Conservation (phyloP, 2,329 filamentous ascomycete species). For the Proliferodiscus dingleyae region DNA sequence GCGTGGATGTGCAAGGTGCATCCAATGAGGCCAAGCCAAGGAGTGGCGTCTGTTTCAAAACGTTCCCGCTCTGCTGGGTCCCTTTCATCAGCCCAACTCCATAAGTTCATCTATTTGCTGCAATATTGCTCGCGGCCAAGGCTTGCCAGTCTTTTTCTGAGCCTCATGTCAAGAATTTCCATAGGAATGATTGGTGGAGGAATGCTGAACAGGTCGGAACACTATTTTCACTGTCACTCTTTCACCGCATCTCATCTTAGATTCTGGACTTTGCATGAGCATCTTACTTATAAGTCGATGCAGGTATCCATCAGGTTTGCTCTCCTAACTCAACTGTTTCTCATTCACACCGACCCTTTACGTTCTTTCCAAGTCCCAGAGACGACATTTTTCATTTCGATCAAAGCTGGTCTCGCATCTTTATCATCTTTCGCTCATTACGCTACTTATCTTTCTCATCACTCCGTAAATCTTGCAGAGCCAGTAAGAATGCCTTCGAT, state of each 20-base stretch:
- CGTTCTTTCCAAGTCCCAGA: neutral
- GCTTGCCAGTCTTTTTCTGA: neutral
- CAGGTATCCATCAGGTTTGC: neutral
- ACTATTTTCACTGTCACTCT: neutral
- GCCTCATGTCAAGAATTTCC: neutral
- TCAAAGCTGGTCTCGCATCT: neutral
- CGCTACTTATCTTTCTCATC: neutral
- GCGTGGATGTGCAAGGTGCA: too few species aligned
- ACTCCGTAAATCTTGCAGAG: neutral
- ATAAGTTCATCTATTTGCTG: neutral
- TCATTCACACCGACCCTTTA: neutral
- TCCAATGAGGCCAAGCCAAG: too few species aligned
- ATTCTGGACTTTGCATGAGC: too few species aligned
- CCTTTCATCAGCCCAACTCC: too few species aligned
- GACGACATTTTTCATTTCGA: neutral
- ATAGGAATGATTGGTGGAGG: neutral
- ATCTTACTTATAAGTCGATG: too few species aligned
- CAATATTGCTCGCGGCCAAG: neutral
- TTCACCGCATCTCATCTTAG: neutral
- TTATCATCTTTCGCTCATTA: neutral
- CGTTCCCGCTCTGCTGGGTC: too few species aligned
- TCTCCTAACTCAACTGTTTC: neutral
- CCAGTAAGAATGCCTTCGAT: constrained; percentile 18
- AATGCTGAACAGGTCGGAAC: neutral
- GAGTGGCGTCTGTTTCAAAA: too few species aligned